A percentile compares a stretch with the other conserved stretches of the same genome.
phyloP scores from a whole-genome alignment of 106 monocot genomes.

The Xerophyta viscosa region DNA sequence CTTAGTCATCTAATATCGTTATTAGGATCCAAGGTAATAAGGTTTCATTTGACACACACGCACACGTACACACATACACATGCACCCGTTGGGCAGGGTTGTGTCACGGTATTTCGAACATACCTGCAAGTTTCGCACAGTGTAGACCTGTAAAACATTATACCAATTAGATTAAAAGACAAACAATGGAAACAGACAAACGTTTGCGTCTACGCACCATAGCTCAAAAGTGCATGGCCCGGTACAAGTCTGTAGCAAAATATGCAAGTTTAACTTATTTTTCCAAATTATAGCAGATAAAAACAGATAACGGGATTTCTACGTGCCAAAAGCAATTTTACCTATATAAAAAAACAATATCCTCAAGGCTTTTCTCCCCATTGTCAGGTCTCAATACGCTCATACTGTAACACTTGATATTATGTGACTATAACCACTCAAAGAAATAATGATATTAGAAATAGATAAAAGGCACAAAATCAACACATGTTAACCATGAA shows the following conservation, averaged over 20 bases:
- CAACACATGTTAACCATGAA: neutral
- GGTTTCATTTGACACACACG: no score
- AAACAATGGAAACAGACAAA: neutral
- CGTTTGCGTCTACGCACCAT: slow-evolving; percentile 35
- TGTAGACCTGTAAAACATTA: slow-evolving; percentile 58
- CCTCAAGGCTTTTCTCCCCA: slow-evolving; percentile 29
- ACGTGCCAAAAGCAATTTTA: slow-evolving; percentile 17
- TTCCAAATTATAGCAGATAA: slow-evolving; percentile 1
- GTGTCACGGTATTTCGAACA: no score
- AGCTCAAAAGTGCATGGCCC: slow-evolving; percentile 72
- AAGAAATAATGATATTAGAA: neutral
- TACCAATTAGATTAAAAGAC: no score
- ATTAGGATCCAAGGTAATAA: no score
- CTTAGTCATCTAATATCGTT: no score
- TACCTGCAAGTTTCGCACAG: slow-evolving; percentile 94
- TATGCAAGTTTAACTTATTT: slow-evolving; percentile 5
- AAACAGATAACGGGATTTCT: no score
- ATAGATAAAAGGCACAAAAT: neutral
- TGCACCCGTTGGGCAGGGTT: no score
- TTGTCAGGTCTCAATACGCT: slow-evolving; percentile 69
- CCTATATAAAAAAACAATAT: slow-evolving; percentile 85
- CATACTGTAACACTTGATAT: slow-evolving; percentile 83
- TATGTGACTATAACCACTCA: slow-evolving; percentile 48
- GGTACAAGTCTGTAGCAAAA: slow-evolving; percentile 67
- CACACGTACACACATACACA: no score